Evolutionary conservation across 2,329 filamentous ascomycete species (phyloP), one percentile per base, ranked within the genome.

Genomic region (Aspergillus fischeri): DNA sequence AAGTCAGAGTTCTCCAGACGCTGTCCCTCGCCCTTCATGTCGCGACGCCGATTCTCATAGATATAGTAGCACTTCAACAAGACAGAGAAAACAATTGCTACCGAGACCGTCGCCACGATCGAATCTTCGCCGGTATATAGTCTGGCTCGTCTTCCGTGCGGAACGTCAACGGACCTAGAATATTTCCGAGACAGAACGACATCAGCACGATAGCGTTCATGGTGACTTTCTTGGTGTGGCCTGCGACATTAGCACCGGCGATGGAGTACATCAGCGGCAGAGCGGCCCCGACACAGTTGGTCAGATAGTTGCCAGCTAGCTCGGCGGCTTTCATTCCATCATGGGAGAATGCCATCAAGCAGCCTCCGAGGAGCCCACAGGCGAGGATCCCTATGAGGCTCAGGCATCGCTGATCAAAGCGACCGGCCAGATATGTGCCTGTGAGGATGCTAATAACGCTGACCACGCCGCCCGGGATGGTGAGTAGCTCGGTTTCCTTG

Each of bases 151-250:
- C 70, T 41, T 72, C 64, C 1, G 68, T 70, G 52, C 74, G 73
- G 63, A 80, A 80, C 1, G 76, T 78, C 58, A 77, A 70, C 20
- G 78, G 76, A 0, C 75, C 77, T 5, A 79, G 65, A 52, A 79
- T 77, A 60, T 78, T 79, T 2, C 75, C 76, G 7, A 76, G 65
- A 38, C 72, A 73, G 63, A 77, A 79, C 2, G 71, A 67, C 53
- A 79, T 71, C 9, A 80, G 68, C 8, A 77, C 65, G n/a, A 81
- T 62, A 0, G 78, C 78, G 44, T 78, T 80, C 50, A 77, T 73
- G 1, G 77, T 78, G 25, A 79, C 76, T 58, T 81, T 80, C 68
- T 81, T 82, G 2, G 78, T 79, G 55, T 81, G 77, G 0, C 79
- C 78, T 5, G 76, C 77, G 2, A 77, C 70, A 56, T 81, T 81